A percentile compares a stretch with the other conserved stretches of the same genome.
phyloP scores from a whole-genome alignment of 2,329 filamentous ascomycete genomes.

The Ascochyta rabiei region DNA sequence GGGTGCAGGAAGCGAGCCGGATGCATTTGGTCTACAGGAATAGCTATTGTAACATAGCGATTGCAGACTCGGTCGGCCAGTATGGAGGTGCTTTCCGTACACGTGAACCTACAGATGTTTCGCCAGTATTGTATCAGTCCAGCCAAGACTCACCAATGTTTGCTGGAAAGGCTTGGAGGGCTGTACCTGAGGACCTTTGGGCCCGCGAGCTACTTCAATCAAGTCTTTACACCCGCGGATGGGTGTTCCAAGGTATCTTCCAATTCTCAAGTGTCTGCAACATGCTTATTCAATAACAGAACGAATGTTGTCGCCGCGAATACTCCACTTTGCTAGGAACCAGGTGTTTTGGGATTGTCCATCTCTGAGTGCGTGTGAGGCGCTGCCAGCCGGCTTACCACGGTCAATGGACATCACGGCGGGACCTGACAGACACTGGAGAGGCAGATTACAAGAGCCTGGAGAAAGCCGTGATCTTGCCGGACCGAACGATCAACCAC shows the following conservation, averaged over 20 bases:
- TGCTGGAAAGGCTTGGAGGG: conserved; percentile 21
- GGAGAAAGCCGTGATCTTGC: conserved; percentile 8
- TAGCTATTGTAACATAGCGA: conserved; percentile 37
- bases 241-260: conserved; percentile 39
- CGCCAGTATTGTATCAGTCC: conserved; percentile 20
- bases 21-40: conserved; percentile 42
- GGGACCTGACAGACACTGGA: conserved; percentile 32
- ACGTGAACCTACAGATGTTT: conserved; percentile 20
- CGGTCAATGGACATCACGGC: conserved; percentile 23
- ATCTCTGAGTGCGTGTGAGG: conserved; percentile 32
- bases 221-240: conserved; percentile 28
- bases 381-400: conserved; percentile 29
- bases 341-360: conserved; percentile 41
- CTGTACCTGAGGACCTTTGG: conserved; percentile 30
- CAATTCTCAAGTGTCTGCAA: neutral
- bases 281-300: conserved; percentile 19
- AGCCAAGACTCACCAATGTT: conserved; percentile 17
- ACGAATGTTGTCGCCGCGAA: conserved; percentile 35
- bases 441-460: conserved; percentile 29
- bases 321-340: conserved; percentile 30
- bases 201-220: conserved; percentile 24
- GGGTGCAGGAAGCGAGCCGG: conserved; percentile 18
- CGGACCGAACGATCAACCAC: conserved; percentile 27
- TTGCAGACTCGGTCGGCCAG: conserved; percentile 28
- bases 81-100: conserved; percentile 28